Evolutionary conservation across 2,329 filamentous ascomycete species (phyloP).

Genomic region (Penicillium sp.): DNA sequence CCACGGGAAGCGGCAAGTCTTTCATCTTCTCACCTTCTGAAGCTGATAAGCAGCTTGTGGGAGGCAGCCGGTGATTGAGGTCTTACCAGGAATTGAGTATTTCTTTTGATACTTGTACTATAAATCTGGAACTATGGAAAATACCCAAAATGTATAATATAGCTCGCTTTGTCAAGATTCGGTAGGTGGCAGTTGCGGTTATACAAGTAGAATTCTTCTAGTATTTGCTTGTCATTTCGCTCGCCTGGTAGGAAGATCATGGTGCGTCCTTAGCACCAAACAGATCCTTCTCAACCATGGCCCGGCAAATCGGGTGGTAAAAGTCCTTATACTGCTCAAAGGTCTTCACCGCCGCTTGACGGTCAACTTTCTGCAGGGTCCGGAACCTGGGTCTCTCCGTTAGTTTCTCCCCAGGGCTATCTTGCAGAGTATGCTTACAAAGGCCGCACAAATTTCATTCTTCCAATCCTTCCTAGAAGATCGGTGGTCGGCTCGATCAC

Average conservation of each 20-base stretch:
- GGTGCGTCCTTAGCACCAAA: conserved; percentile 48
- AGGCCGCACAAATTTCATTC: conserved; percentile 97
- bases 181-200: background rate
- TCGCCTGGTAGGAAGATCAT: background rate
- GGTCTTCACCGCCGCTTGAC: conserved; percentile 74
- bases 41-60: conserved; percentile 46
- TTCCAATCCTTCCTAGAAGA: conserved; percentile 78
- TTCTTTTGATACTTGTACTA: conserved; percentile 4
- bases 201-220: background rate
- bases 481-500: conserved; percentile 74
- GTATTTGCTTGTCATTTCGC: background rate
- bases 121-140: background rate
- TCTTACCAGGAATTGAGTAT: background rate
- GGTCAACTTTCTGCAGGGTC: conserved; percentile 74
- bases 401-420: conserved; percentile 14
- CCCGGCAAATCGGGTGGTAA: conserved; percentile 91
- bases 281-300: conserved; percentile 85
- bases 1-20: conserved; percentile 41
- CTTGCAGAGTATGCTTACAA: conserved; percentile 56
- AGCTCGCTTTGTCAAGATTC: background rate
- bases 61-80: conserved; percentile 31
- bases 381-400: conserved; percentile 53
- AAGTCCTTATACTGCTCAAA: conserved; percentile 89
- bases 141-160: conserved; percentile 8
- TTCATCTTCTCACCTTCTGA: conserved; percentile 41